These are phyloP conservation scores for Suillus tomentosus DNA, from an alignment of 768 basidiomycete species.

Conservation along the genomic window DNA sequence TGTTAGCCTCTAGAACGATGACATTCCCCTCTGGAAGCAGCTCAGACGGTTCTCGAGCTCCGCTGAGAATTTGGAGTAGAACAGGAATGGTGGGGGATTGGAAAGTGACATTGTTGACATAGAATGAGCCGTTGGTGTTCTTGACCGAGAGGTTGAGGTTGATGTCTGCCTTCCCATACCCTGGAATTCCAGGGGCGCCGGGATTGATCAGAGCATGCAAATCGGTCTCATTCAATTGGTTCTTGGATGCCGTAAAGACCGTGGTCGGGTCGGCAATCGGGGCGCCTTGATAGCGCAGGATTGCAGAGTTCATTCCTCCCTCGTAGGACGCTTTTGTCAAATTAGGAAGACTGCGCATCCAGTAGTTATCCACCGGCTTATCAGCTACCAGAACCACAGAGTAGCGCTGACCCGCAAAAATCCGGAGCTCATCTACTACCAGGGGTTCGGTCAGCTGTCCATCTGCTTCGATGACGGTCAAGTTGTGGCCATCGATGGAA, in stretches of 20 bases:
- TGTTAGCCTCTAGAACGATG: slow-evolving; percentile 24
- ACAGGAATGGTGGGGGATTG: slow-evolving; percentile 41
- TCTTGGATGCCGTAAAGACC: slow-evolving; percentile 22
- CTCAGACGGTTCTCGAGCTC: slow-evolving; percentile 33
- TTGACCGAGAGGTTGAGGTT: slow-evolving; percentile 27
- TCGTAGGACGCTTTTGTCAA: slow-evolving; percentile 23
- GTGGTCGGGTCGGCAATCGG: slow-evolving; percentile 41
- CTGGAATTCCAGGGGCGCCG: slow-evolving; percentile 40
- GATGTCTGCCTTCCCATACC: slow-evolving; percentile 44
- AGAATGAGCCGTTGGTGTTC: slow-evolving; percentile 14
- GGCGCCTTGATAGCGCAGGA: slow-evolving; percentile 51
- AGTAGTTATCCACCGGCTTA: slow-evolving; percentile 41
- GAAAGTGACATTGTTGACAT: slow-evolving; percentile 18
- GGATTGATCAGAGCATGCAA: slow-evolving; percentile 28
- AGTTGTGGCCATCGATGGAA: slow-evolving; percentile 45
- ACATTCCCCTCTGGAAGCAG: slow-evolving; percentile 30
- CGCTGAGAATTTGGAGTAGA: slow-evolving; percentile 46
- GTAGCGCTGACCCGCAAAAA: slow-evolving; percentile 39
- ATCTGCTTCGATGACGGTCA: slow-evolving; percentile 52
- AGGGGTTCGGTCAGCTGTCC: slow-evolving; percentile 41
- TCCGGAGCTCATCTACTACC: slow-evolving; percentile 40
- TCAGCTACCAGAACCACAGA: slow-evolving; percentile 36
- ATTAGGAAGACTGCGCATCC: slow-evolving; percentile 45
- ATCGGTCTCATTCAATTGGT: slow-evolving; percentile 35
- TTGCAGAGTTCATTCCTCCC: slow-evolving; percentile 54